Evolutionary conservation across 352 stramenopile species (phyloP), one percentile per base, ranked within the genome.

Genomic region (Globisporangium recalcitrans): DNA sequence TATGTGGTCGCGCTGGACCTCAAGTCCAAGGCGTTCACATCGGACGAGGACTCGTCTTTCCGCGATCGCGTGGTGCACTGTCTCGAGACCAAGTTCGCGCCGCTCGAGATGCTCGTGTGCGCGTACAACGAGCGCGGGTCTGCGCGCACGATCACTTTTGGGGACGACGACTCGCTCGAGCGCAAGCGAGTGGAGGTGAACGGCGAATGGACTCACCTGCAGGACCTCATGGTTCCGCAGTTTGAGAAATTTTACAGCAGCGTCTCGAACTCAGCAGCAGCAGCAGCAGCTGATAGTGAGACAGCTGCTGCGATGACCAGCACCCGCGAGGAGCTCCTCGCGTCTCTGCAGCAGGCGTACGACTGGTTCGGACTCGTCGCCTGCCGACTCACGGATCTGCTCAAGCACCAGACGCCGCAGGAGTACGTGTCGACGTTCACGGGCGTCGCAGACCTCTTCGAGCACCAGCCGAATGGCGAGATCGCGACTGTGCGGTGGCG

Each of bases 381-480:
- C 11, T 90, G 78, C 47, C 67, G 83, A 0, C 60, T 95, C 14
- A 75, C 72, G 0, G 63, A 78, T n/a, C 53, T 91, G 36, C 60
- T 95, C 10, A 62, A 80, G 62, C 75, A 74, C 34, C 26, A 79
- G 55, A 68, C 77, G 6, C 68, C 73, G 0, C 82, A 95, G 55
- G 78, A 88, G 58, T 95, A 95, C 63, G 81, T 92, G 34, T 92
- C 81, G n/a, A 85, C 65, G 4, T 95, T 88, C 63, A 77, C 75
- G 14, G 78, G 78, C 4, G 48, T 64, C 3, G 68, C 70, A 0
- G 78, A 80, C 26, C 67, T 54, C 22, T 74, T 89, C 44, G 62
- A 75, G 49, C 73, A 75, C 48, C 63, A 78, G 16, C 22, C 62
- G 4, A 26, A 68, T 26, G 58, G 69, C 19, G 63, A 87, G 19